phyloP scores from a whole-genome alignment of 345 rosid genomes.

The sweet orange (Citrus sinensis) region DNA sequence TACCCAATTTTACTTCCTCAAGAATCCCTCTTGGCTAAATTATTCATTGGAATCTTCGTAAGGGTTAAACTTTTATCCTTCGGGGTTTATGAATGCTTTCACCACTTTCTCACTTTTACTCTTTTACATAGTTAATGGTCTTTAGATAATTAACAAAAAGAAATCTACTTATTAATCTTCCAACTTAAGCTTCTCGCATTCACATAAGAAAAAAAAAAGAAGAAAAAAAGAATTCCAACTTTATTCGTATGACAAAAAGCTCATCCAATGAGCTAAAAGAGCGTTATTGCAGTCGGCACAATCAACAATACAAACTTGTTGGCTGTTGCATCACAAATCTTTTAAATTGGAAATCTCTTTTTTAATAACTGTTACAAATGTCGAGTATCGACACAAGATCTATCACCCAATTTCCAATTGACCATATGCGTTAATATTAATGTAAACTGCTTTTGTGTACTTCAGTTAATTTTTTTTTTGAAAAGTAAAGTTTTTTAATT shows the following conservation, averaged over 20 bases:
- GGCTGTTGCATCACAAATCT: not conserved
- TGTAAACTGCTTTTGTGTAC: too few relatives aligned
- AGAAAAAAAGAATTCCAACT: too few relatives aligned
- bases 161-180: not conserved
- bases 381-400: too few relatives aligned
- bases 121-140: not conserved
- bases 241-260: too few relatives aligned
- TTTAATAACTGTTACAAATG: not conserved
- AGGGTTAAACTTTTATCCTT: slow-evolving; percentile 8
- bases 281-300: not conserved
- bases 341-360: not conserved
- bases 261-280: not conserved
- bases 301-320: not conserved
- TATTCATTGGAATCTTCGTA: slow-evolving; percentile 6
- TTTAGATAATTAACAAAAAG: not conserved
- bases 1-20: not conserved
- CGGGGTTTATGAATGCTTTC: not conserved
- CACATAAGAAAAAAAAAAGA: too few relatives aligned
- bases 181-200: not conserved
- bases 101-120: not conserved
- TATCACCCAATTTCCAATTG: too few relatives aligned
- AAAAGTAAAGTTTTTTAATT: too few relatives aligned
- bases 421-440: too few relatives aligned
- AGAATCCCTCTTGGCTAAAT: slow-evolving; percentile 21
- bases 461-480: too few relatives aligned